These are phyloP conservation scores for Hypoxylon rubiginosum DNA, from an alignment of 2,329 filamentous ascomycete species.

Conservation along the genomic window DNA sequence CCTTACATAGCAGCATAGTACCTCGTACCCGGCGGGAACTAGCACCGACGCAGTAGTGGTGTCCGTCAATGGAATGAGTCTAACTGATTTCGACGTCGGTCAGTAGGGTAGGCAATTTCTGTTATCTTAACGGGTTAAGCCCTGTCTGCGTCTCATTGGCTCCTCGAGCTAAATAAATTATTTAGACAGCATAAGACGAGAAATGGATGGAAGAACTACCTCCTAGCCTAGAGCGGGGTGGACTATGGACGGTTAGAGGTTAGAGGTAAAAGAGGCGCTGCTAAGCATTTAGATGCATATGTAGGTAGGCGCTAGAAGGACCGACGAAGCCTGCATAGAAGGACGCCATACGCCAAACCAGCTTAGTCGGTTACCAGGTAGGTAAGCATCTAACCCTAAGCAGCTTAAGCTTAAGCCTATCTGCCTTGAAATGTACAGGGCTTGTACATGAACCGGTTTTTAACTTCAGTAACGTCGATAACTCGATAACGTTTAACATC, in stretches of 20 bases:
- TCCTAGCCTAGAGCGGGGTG: slow-evolving; percentile 22
- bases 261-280: background rate
- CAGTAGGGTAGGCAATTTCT: slow-evolving; percentile 34
- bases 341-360: slow-evolving; percentile 36
- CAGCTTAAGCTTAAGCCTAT: slow-evolving; percentile 10
- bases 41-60: slow-evolving; percentile 28
- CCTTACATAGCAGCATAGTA: background rate
- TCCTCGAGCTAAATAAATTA: slow-evolving; percentile 15
- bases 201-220: background rate
- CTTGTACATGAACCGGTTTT: slow-evolving; percentile 4
- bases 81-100: slow-evolving; percentile 33
- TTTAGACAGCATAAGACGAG: slow-evolving; percentile 3
- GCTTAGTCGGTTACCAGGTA: slow-evolving; percentile 14
- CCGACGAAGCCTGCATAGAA: slow-evolving; percentile 56
- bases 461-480: background rate
- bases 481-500: too few relatives aligned
- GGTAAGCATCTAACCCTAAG: slow-evolving; percentile 25
- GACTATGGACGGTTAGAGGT: slow-evolving; percentile 8
- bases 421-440: slow-evolving; percentile 1
- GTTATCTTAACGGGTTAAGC: slow-evolving; percentile 29
- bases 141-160: slow-evolving; percentile 25
- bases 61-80: slow-evolving; percentile 26
- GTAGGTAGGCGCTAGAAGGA: slow-evolving; percentile 52
- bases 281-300: slow-evolving; percentile 16
- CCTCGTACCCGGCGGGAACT: slow-evolving; percentile 24